phyloP scores from a whole-genome alignment of 495 filamentous ascomycete genomes.

The Penicillium tannophilum region DNA sequence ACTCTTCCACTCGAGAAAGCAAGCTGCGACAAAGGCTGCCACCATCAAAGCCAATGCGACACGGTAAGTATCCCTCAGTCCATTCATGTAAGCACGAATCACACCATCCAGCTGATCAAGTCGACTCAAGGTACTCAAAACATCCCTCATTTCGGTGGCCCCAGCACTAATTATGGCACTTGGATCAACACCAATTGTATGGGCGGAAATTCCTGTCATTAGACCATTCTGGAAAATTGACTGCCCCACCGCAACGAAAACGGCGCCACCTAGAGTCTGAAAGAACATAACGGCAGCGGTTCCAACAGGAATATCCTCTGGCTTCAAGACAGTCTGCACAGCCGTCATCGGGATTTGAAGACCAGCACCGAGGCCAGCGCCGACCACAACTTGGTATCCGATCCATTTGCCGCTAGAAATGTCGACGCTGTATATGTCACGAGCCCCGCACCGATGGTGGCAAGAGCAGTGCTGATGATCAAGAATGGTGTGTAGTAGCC shows the following conservation, averaged over 20 bases:
- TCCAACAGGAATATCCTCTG: slow-evolving; percentile 25
- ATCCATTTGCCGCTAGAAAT: slow-evolving; percentile 54
- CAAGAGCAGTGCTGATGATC: slow-evolving; percentile 53
- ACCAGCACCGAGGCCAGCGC: slow-evolving; percentile 53
- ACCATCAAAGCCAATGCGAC: slow-evolving; percentile 37
- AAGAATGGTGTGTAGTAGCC: slow-evolving; percentile 75
- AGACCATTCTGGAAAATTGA: slow-evolving; percentile 64
- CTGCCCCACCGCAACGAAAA: slow-evolving; percentile 67
- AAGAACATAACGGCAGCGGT: slow-evolving; percentile 65
- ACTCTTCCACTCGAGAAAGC: slow-evolving; percentile 53
- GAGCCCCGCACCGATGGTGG: slow-evolving; percentile 64
- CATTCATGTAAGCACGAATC: slow-evolving; percentile 33
- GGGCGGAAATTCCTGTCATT: slow-evolving; percentile 41
- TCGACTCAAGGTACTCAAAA: slow-evolving; percentile 38
- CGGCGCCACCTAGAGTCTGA: slow-evolving; percentile 68
- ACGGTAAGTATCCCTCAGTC: slow-evolving; percentile 29
- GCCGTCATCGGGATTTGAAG: slow-evolving; percentile 47
- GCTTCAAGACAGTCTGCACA: slow-evolving; percentile 30
- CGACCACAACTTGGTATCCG: slow-evolving; percentile 61
- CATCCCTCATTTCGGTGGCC: slow-evolving; percentile 50
- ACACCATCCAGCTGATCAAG: slow-evolving; percentile 29
- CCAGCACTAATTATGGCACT: slow-evolving; percentile 16
- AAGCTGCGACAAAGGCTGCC: slow-evolving; percentile 38
- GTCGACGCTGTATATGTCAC: slow-evolving; percentile 51
- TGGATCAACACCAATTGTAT: slow-evolving; percentile 49